A percentile compares a stretch with the other conserved stretches of the same genome.
Conservation (phyloP, 495 filamentous ascomycete genomes). For the Ramalina intermedia region DNA sequence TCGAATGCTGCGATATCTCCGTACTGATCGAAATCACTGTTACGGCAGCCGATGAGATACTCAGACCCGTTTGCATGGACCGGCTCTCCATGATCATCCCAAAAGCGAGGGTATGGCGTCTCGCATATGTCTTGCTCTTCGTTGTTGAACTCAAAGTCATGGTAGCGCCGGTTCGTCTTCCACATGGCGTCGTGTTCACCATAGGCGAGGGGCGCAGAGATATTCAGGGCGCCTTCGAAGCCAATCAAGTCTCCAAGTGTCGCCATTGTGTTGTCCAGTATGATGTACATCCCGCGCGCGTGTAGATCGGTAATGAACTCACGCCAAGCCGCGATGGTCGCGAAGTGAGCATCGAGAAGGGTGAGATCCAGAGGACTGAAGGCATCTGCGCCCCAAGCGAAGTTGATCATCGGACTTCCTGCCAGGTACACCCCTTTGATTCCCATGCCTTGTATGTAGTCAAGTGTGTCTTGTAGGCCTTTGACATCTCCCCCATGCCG, state of each 20-base stretch:
- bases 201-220: constrained; percentile 26
- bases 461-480: constrained; percentile 23
- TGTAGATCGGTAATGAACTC: constrained; percentile 22
- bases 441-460: constrained; percentile 29
- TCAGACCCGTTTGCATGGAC: constrained; percentile 16
- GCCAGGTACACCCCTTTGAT: constrained; percentile 26
- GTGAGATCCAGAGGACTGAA: constrained; percentile 27
- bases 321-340: constrained; percentile 25
- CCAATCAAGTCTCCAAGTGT: constrained; percentile 35
- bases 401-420: constrained; percentile 27
- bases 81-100: constrained; percentile 18
- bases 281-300: constrained; percentile 25
- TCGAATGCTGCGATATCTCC: constrained; percentile 30
- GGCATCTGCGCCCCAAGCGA: constrained; percentile 29
- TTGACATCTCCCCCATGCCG: constrained; percentile 26
- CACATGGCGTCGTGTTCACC: constrained; percentile 29
- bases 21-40: constrained; percentile 30
- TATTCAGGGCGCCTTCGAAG: constrained; percentile 30
- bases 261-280: constrained; percentile 27
- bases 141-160: constrained; percentile 24
- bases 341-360: constrained; percentile 26
- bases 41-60: constrained; percentile 21
- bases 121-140: constrained; percentile 20
- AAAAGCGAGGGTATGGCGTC: constrained; percentile 23
- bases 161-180: constrained; percentile 27